Base-by-base conservation (phyloP, 768 basidiomycete species). In the Amanita rimosa region DNA sequence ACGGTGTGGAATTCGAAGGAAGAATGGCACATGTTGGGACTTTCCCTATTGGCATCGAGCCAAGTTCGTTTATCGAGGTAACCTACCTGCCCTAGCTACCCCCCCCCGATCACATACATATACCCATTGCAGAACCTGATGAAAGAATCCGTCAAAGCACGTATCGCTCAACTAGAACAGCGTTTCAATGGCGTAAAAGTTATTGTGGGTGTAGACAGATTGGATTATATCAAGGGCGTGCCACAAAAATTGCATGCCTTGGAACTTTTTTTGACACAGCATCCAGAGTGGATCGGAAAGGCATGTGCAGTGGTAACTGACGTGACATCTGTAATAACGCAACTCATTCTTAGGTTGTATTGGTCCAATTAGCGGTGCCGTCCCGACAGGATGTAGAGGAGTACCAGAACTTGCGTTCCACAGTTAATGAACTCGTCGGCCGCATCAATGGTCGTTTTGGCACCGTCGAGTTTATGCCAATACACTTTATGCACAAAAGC, bases 161-260 rank as follows among this genome's bases (percentile, higher is more conserved):
- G 96, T 34, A 79, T 98, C 52, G 61, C 75, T 39, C 78, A 83
- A 52, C 76, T 99, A 22, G 85, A 93, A 65, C 82, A 87, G 52
- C 82, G 94, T 42, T 99, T 98, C 66, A 78, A 83, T 39, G 95
- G 88, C 41, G 87, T 91, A 61, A 97, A 97, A 66, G 84, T 99
- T 59, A 96, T 99, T 62, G 92, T 98, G 54, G 96, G 96, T 44
- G 96, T 99, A 22, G 96, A 99, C 64, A 84, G 96, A 39, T 75
- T 99, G 47, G 96, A 99, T 63, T 99, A 99, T 68, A 98, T 99
- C 82, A 99, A 99, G 74, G 96, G 96, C 59, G 92, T 99, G 29
- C 96, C 96, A 1, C 96, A 99, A 64, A 99, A 99, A 67, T 67
- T 99, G 42, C 92, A 97, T 61, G 94, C 90, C 0, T 78, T 99